Base-by-base conservation (phyloP, 371 early-diverging fungal species). In the Syncephalastrum racemosum region DNA sequence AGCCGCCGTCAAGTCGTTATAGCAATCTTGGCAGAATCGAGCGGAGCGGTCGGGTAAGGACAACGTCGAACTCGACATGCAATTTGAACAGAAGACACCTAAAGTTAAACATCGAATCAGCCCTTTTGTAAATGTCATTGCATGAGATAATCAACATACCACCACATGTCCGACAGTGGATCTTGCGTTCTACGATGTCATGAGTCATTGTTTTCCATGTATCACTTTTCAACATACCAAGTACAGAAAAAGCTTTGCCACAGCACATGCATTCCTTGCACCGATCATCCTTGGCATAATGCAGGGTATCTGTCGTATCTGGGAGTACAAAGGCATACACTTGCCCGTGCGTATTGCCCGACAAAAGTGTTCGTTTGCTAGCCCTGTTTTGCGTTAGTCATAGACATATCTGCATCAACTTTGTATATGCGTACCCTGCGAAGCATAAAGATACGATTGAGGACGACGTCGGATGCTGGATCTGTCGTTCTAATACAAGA, bases 281-380 rank as follows among this genome's bases (percentile, higher is more conserved):
- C 13, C 71, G 66, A 18, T 88, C 89, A 48, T 83, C 81, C 46
- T 78, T 73, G 60, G 75, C 74, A 59, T 73, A 84, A 60, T 91
- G 90, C 7, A 79, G 67, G 6, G 86, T 84, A 23, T 85, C 84
- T 19, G 82, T 80, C 8, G 85, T 83, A 58, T 91, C 90, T 0
- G 90, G 89, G 13, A 89, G 55, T 1, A 83, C 82, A 77, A 83
- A 91, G 0, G 83, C 56, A 61, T 75, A 70, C 4, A 91, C 74
- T 18, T 81, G 71, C 0, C 90, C 91, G 0, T 64, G 56, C 13
- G 72, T 67, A 62, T 86, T 87, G 4, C 90, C 90, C 19, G 80
- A 77, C 19, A 87, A 72, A 18, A 91, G 60, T 1, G 81, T 82
- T 41, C 83, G 70, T 49, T 72, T 79, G 15, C 79, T 62, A 59